phyloP scores from a whole-genome alignment of 176 grass and related monocot species.

The Zoysia pacifica region DNA sequence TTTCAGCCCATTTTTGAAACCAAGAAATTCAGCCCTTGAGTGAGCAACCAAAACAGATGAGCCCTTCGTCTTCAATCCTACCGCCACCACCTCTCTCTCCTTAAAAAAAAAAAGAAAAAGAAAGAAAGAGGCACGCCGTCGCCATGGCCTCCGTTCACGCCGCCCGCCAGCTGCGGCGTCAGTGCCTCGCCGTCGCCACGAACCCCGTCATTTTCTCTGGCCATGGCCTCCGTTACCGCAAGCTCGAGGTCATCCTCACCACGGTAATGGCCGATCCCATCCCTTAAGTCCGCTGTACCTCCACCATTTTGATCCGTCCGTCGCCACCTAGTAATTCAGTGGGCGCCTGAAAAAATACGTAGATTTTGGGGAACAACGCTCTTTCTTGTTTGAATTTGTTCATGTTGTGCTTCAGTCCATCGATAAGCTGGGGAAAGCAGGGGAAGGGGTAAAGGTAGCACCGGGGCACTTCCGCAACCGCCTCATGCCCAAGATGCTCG shows the following conservation, averaged over 20 bases:
- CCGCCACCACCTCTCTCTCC: too few species aligned
- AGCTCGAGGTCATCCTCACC: constrained; percentile 95
- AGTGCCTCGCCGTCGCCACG: constrained; percentile 11
- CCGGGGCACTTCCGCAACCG: constrained; percentile 92
- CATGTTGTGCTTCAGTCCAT: constrained; percentile 51
- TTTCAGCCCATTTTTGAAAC: not conserved
- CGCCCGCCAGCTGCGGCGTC: constrained; percentile 45
- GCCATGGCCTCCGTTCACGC: constrained; percentile 64
- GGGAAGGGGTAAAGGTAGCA: constrained; percentile 85
- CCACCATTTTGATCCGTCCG: not conserved
- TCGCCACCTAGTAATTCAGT: not conserved
- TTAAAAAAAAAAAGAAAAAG: too few species aligned
- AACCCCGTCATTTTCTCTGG: constrained; percentile 72
- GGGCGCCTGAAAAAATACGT: not conserved
- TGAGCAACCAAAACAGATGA: too few species aligned
- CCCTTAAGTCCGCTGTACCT: not conserved
- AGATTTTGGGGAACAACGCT: too few species aligned
- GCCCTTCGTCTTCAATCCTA: too few species aligned
- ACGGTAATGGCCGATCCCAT: constrained; percentile 51
- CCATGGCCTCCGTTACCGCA: constrained; percentile 77
- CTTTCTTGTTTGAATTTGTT: not conserved
- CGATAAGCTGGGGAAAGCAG: constrained; percentile 85
- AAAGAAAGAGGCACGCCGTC: not conserved
- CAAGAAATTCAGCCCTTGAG: not conserved
- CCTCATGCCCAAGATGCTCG: constrained; percentile 88